These are phyloP conservation scores for Paraphaeosphaeria minitans DNA, from an alignment of 2,329 filamentous ascomycete genomes.

Conservation along the genomic window DNA sequence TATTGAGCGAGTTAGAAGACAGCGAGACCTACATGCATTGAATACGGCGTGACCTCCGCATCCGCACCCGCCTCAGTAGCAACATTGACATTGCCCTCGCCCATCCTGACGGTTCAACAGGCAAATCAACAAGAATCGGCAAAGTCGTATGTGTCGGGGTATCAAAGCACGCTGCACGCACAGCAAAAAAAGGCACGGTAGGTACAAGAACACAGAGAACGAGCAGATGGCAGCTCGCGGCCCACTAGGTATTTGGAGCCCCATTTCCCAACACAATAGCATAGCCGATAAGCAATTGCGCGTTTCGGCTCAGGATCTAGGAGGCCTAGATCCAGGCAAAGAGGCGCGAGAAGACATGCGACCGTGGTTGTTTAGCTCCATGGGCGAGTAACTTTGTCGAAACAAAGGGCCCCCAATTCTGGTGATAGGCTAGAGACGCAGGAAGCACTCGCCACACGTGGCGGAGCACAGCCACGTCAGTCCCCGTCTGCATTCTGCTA, in stretches of 20 bases:
- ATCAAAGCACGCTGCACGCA: background rate
- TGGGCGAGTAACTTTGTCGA: constrained; percentile 7
- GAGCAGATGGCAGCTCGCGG: background rate
- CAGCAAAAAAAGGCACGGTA: background rate
- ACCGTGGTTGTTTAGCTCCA: constrained; percentile 17
- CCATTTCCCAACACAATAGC: constrained; percentile 14
- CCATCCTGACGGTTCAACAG: background rate
- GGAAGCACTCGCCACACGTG: background rate
- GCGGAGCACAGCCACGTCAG: constrained; percentile 3
- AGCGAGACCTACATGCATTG: constrained; percentile 38
- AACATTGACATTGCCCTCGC: constrained; percentile 8
- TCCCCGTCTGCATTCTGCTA: background rate
- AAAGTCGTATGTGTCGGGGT: background rate
- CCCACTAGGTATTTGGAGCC: constrained; percentile 7
- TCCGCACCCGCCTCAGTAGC: constrained; percentile 8
- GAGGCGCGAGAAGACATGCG: background rate
- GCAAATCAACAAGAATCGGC: background rate
- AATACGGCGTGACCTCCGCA: constrained; percentile 33
- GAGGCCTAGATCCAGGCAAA: constrained; percentile 19
- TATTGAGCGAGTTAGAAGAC: no score
- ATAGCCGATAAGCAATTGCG: constrained; percentile 20
- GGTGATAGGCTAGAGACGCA: background rate
- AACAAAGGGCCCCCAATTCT: background rate
- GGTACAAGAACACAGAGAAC: background rate
- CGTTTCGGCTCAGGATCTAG: constrained; percentile 17